Percentiles rank a stretch among this genome's conserved stretches.
These are phyloP conservation scores for Melaleuca alternifolia DNA, from an alignment of 345 rosid species.

Conservation along the genomic window DNA sequence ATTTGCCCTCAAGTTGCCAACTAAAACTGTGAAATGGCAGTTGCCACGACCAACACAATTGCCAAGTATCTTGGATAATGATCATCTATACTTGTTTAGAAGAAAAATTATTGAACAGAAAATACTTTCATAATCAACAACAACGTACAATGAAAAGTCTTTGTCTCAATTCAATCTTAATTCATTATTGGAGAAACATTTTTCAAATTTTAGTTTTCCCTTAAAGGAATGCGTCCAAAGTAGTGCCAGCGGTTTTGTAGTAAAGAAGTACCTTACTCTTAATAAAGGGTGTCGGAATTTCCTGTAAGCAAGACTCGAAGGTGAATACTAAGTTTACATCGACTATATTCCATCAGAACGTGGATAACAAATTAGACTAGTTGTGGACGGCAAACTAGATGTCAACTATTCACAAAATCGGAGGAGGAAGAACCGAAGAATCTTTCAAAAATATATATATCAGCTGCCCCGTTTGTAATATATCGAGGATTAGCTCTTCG, in stretches of 20 bases:
- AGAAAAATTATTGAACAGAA: background rate
- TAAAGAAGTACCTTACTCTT: background rate
- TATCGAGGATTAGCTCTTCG: fast-evolving
- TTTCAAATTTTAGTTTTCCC: fast-evolving
- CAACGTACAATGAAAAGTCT: background rate
- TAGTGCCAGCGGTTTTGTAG: background rate
- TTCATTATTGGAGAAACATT: background rate
- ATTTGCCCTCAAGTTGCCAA: background rate
- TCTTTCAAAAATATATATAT: fast-evolving
- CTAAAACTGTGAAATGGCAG: background rate
- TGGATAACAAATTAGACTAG: background rate
- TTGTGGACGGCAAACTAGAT: background rate
- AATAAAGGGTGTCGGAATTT: background rate
- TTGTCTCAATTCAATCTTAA: fast-evolving
- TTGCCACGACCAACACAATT: background rate
- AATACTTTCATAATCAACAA: background rate
- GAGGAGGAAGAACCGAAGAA: background rate
- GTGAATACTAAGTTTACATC: background rate
- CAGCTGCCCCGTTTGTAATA: background rate
- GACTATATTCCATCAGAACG: background rate
- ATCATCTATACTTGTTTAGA: background rate
- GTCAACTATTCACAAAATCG: background rate
- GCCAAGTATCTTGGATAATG: background rate
- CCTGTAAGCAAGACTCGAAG: background rate
- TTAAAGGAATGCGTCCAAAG: background rate